These are phyloP conservation scores for Astrothelium macrocarpum DNA, from an alignment of 495 filamentous ascomycete species.

Conservation along the genomic window DNA sequence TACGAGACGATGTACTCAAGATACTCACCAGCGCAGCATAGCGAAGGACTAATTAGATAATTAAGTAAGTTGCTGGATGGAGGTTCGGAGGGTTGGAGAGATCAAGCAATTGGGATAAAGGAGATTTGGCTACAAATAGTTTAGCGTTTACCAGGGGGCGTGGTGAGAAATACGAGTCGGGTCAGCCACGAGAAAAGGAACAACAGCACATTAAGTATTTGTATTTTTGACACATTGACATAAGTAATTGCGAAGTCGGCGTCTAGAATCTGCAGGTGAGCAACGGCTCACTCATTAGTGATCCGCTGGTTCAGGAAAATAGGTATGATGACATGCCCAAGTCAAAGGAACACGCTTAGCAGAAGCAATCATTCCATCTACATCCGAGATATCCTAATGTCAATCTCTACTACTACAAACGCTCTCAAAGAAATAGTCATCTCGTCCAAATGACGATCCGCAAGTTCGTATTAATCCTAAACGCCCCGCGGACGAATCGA, in stretches of 20 bases:
- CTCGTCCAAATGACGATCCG: neutral
- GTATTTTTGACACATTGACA: too few species aligned
- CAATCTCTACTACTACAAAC: neutral
- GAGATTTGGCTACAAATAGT: neutral
- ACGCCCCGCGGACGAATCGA: neutral
- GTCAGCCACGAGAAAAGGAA: too few species aligned
- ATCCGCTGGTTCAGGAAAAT: neutral
- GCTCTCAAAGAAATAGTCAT: neutral
- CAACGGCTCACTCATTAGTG: neutral
- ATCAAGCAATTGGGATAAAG: neutral
- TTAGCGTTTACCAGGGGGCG: neutral
- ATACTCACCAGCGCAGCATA: conserved; percentile 1
- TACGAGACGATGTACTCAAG: neutral
- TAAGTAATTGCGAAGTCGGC: neutral
- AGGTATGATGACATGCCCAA: neutral
- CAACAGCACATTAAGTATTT: too few species aligned
- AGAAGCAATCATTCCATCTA: neutral
- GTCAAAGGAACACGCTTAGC: neutral
- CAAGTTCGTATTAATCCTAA: neutral
- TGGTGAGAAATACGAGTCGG: neutral
- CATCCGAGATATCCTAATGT: neutral
- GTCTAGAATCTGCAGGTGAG: too few species aligned
- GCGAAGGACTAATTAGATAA: neutral
- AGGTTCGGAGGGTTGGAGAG: neutral
- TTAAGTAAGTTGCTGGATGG: neutral